Evolutionary conservation across 2,329 filamentous ascomycete species (phyloP), one percentile per base, ranked within the genome.

Genomic region (Chaetomium olivaceum): DNA sequence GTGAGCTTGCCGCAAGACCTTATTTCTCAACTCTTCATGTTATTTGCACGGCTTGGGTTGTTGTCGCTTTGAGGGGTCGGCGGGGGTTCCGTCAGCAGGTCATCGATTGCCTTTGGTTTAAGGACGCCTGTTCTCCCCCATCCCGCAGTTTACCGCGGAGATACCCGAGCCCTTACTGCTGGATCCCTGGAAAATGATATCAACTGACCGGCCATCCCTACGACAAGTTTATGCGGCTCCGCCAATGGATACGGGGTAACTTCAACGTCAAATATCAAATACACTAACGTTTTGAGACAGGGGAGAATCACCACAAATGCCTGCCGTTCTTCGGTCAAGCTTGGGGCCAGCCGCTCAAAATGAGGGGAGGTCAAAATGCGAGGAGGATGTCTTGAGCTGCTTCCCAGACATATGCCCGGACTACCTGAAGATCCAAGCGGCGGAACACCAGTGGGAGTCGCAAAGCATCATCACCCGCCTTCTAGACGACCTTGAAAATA

Each of bases 371-470:
- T 27, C 63, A 25, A 63, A 65, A 6, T 80, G 76, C 69, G 73
- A 71, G 33, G 67, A 73, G 19, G 63, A 68, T 3, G 71, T 80
- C 16, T 67, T 76, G 9, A 55, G 63, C 4, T 57, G 83, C 9
- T 83, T 85, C 64, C 80, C 81, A 0, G 78, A 84, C 50, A 81
- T 85, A 2, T 82, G 80, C 64, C 75, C 71, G 0, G 66, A 76
- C 0, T 80, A 78, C 62, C 72, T 84, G 14, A 64, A 72, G 6
- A 55, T 66, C 4, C 63, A 78, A 4, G 73, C 73, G 2, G 36
- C 61, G 0, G 66, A 74, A 33, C 62, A 77, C 6, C 48, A 31
- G 1, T 76, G 78, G 65, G 60, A 77, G 48, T 19, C 74, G 2
- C 71, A 76, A 4, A 63, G 63, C 0, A 70, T 80, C 31, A 76